Evolutionary conservation across 1,139 yeast genomes (phyloP), one percentile per base, ranked within the genome.

Genomic region (Yamadazyma spencermartinsiae): DNA sequence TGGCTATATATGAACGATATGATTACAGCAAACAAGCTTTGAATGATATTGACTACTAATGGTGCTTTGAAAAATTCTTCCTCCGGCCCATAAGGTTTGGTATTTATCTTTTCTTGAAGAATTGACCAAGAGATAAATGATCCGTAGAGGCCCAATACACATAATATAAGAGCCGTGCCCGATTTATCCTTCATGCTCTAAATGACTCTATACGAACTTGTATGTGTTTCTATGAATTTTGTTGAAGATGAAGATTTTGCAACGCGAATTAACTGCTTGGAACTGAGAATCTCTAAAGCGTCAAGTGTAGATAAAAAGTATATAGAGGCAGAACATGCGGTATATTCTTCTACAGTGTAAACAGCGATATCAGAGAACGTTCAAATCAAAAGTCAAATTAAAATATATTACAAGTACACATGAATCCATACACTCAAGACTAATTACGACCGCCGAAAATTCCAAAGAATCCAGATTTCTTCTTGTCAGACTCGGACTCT

Each of bases 41-140:
- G 98, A 2, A 80, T 67, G 14, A 80, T 63, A 50, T 86, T 88
- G 43, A 90, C 78, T 15, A 88, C 72, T 43, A 87, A 70, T 0
- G 98, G 92, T 1, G 89, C 82, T 43, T 80, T 76, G 64, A 87
- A 89, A 39, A 69, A 72, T 31, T 68, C 72, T 33, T 52, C 47
- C 32, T 55, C 49, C 8, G 48, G 48, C 1, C 87, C 89, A 61
- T 89, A 89, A 4, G 87, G 80, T 35, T 82, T 83, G 3, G 94
- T 81, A 20, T 89, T 78, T 48, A 92, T 80, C 37, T 94, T 80
- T 58, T 92, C 98, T 55, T 92, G 98, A 12, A 90, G 74, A 26
- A 87, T 74, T 0, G 96, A 90, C 98, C 98, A 92, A 2, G 92
- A 74, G 26, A 92, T 64, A 54, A 92, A 92, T 28, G 96, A 82